phyloP scores from a whole-genome alignment of 148 eudicot species.

The Persicaria maculosa region DNA sequence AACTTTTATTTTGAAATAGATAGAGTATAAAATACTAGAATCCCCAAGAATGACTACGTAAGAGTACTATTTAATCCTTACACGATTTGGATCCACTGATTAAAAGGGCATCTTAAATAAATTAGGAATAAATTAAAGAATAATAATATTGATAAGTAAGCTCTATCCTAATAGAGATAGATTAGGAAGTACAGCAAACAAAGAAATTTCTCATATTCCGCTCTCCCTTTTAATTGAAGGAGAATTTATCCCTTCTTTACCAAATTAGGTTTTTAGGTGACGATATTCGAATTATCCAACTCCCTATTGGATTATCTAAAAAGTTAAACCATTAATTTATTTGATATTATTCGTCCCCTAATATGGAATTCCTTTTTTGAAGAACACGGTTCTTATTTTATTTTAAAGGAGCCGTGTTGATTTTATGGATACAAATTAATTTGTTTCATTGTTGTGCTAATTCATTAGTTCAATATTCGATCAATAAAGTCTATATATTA shows the following conservation, averaged over 20 bases:
- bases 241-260: constrained; percentile 8
- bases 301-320: constrained; percentile 3
- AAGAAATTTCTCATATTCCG: background rate
- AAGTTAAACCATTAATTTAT: background rate
- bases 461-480: background rate
- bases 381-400: constrained; percentile 3
- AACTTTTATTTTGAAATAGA: too few relatives aligned
- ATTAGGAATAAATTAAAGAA: constrained; percentile 6
- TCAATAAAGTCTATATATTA: background rate
- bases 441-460: background rate
- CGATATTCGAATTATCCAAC: constrained; percentile 6
- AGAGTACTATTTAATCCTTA: background rate
- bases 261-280: constrained; percentile 3
- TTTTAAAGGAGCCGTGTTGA: background rate
- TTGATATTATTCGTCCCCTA: background rate
- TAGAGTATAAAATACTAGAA: too few relatives aligned
- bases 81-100: constrained; percentile 2
- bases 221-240: background rate
- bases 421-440: background rate
- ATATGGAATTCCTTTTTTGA: constrained; percentile 7
- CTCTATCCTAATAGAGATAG: background rate
- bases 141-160: background rate
- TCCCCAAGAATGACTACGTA: background rate
- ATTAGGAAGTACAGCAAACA: background rate
- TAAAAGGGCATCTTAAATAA: background rate